A percentile compares a stretch with the other conserved stretches of the same genome.
phyloP scores from a whole-genome alignment of 2,329 filamentous ascomycete species.

The Penicillium decumbens region DNA sequence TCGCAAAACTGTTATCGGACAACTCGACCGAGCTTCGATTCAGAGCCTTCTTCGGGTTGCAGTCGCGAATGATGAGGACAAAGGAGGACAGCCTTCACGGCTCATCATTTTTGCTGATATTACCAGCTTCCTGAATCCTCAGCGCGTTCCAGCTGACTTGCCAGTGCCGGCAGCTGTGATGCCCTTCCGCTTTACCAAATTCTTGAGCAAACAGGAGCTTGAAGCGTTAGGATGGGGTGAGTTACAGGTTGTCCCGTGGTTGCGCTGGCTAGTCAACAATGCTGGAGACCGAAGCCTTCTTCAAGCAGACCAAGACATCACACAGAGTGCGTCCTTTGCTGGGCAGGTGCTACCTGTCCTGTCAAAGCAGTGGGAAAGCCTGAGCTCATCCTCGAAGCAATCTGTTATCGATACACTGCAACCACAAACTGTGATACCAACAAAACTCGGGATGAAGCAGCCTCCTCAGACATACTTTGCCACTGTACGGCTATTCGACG shows the following conservation, averaged over 20 bases:
- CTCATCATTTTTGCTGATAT: slow-evolving; percentile 76
- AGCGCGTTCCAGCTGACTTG: slow-evolving; percentile 72
- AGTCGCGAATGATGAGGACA: slow-evolving; percentile 54
- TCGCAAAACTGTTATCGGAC: slow-evolving; percentile 64
- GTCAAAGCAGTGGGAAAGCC: slow-evolving; percentile 85
- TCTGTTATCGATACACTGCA: slow-evolving; percentile 62
- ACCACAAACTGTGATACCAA: slow-evolving; percentile 73
- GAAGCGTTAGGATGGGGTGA: slow-evolving; percentile 81
- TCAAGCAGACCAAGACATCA: slow-evolving; percentile 63
- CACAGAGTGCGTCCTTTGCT: slow-evolving; percentile 67
- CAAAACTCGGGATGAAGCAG: slow-evolving; percentile 81
- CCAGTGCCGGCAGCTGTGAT: slow-evolving; percentile 78
- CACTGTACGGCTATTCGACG: slow-evolving; percentile 90
- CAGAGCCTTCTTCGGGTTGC: slow-evolving; percentile 69
- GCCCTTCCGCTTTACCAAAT: slow-evolving; percentile 75
- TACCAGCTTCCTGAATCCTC: slow-evolving; percentile 67
- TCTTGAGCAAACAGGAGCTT: slow-evolving; percentile 62
- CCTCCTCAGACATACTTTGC: slow-evolving; percentile 87
- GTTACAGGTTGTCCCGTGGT: slow-evolving; percentile 79
- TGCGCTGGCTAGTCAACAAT: slow-evolving; percentile 71
- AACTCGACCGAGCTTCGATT: slow-evolving; percentile 66
- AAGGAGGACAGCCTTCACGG: slow-evolving; percentile 57
- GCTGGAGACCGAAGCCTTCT: slow-evolving; percentile 54
- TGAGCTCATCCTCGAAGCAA: slow-evolving; percentile 62
- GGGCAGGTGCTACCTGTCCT: slow-evolving; percentile 70